Percentiles rank a stretch among this genome's conserved stretches.
These are phyloP conservation scores for Pichia sp. DNA, from an alignment of 1,139 yeast species.

Conservation along the genomic window DNA sequence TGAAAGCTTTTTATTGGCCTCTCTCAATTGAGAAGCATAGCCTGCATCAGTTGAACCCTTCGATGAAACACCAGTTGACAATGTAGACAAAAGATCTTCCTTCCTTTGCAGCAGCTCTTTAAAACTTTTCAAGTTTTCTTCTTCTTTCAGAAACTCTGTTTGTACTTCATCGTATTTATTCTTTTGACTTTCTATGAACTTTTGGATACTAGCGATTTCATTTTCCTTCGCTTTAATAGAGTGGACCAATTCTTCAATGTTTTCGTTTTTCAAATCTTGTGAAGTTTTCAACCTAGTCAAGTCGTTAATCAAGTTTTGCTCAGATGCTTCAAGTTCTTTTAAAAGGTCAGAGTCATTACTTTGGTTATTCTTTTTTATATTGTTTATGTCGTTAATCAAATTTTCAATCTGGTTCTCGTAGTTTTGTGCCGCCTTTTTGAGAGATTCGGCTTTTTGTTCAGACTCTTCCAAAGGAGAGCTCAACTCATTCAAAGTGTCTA, in stretches of 20 bases:
- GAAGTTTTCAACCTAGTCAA: slow-evolving; percentile 66
- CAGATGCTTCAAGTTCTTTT: slow-evolving; percentile 56
- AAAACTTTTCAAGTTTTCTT: slow-evolving; percentile 39
- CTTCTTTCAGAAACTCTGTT: slow-evolving; percentile 41
- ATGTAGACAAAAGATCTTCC: slow-evolving; percentile 76
- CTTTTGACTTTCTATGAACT: slow-evolving; percentile 20
- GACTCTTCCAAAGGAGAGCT: slow-evolving; percentile 38
- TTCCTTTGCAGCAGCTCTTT: slow-evolving; percentile 54
- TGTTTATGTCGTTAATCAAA: slow-evolving; percentile 58
- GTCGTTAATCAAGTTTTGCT: slow-evolving; percentile 57
- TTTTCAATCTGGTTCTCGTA: slow-evolving; percentile 46
- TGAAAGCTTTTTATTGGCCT: slow-evolving; percentile 55
- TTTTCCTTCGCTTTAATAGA: slow-evolving; percentile 7
- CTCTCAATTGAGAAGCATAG: slow-evolving; percentile 67
- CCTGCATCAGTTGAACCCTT: slow-evolving; percentile 81
- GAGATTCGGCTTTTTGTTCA: slow-evolving; percentile 32
- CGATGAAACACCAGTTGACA: slow-evolving; percentile 87
- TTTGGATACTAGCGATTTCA: slow-evolving; percentile 24
- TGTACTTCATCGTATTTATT: slow-evolving; percentile 29
- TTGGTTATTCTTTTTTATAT: slow-evolving; percentile 52
- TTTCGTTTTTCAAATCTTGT: neutral
- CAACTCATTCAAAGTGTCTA: slow-evolving; percentile 38
- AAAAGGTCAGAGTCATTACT: slow-evolving; percentile 58
- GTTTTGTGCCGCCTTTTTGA: slow-evolving; percentile 3
- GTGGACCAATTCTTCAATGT: neutral